Percentiles rank a stretch among this genome's conserved stretches.
Conservation (phyloP, 169 alveolate species). For the Eimeria sp. region DNA sequence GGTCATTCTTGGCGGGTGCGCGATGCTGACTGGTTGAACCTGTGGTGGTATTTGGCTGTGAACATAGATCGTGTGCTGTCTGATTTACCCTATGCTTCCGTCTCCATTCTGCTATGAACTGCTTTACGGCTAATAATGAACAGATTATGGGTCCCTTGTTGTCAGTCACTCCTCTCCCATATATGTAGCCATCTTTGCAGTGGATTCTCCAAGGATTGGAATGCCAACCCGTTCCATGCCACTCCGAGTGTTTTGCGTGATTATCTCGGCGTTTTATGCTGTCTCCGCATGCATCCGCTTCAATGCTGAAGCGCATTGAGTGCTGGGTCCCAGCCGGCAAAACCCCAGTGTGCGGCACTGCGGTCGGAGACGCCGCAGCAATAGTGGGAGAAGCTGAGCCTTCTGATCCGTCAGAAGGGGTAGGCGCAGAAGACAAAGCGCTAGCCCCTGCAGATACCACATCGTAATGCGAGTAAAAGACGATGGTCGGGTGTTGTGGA, state of each 20-base stretch:
- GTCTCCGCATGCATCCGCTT: not conserved
- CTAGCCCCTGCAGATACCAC: conserved; percentile 77
- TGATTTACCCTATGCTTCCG: conserved; percentile 55
- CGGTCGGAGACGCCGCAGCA: conserved; percentile 54
- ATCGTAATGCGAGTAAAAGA: conserved; percentile 85
- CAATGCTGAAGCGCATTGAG: conserved; percentile 14
- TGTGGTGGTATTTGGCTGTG: not conserved
- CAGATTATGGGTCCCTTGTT: conserved; percentile 85
- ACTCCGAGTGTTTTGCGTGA: conserved; percentile 1
- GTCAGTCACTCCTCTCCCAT: conserved; percentile 85
- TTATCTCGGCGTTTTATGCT: not conserved
- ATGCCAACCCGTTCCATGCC: conserved; percentile 77
- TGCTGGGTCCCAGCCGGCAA: conserved; percentile 29
- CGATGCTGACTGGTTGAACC: not conserved
- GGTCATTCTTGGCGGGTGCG: not conserved
- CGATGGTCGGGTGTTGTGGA: conserved; percentile 83
- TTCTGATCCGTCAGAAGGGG: not conserved
- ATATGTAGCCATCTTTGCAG: conserved; percentile 83
- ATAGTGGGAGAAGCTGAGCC: conserved; percentile 17
- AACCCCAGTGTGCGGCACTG: not conserved
- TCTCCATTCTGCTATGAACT: conserved; percentile 71
- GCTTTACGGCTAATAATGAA: conserved; percentile 82
- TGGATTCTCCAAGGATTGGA: conserved; percentile 78
- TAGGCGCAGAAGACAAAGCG: conserved; percentile 4
- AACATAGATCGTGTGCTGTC: conserved; percentile 7